phyloP scores from a whole-genome alignment of 1,284 basidiomycete species.

The Ustilago bromivora region DNA sequence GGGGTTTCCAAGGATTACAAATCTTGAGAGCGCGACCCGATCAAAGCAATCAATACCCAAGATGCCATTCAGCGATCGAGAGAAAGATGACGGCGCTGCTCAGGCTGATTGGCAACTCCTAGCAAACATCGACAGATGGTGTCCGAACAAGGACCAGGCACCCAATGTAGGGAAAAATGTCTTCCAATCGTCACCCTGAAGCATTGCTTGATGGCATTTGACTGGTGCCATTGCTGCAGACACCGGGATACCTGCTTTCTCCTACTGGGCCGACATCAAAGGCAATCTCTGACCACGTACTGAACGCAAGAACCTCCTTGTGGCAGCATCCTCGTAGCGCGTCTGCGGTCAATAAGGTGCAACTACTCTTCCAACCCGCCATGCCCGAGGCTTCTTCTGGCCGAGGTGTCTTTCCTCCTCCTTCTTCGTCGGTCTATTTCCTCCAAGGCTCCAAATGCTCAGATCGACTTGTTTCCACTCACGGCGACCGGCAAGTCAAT shows the following conservation, averaged over 20 bases:
- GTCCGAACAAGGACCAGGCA: not conserved
- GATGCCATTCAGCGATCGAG: not conserved
- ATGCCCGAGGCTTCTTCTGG: not conserved
- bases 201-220: not conserved
- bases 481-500: too few species aligned
- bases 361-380: not conserved
- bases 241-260: not conserved
- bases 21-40: not conserved
- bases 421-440: not conserved
- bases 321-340: not conserved
- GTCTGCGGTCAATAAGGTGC: not conserved
- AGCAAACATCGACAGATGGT: slow-evolving; percentile 1
- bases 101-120: not conserved
- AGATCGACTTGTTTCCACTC: too few species aligned
- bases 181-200: too few species aligned
- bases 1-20: slow-evolving; percentile 5
- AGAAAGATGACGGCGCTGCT: not conserved
- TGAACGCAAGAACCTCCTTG: not conserved
- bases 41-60: not conserved
- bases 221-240: not conserved
- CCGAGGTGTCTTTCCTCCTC: not conserved
- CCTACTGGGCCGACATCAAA: not conserved
- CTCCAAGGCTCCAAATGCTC: not conserved
- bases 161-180: too few species aligned
- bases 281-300: not conserved